Conservation (phyloP, 352 stramenopile genomes). For the Pythium folliculosum region DNA sequence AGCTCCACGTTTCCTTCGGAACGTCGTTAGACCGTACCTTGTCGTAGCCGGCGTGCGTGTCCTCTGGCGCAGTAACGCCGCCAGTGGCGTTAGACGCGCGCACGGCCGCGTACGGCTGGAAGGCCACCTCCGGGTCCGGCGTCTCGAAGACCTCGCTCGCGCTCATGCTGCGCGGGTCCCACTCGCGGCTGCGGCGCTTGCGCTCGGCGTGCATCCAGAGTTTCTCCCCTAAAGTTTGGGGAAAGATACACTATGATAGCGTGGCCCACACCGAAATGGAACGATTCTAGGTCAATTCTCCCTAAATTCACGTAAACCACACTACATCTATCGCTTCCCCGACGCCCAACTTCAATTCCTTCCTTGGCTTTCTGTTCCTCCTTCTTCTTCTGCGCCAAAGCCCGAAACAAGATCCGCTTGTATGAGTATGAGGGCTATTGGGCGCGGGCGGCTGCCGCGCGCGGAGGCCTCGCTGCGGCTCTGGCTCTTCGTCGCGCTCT, state of each 20-base stretch:
- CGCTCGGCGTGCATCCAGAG: background rate
- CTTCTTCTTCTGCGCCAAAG: too few relatives aligned
- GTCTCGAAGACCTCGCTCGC: slow-evolving; percentile 73
- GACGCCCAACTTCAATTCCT: slow-evolving; percentile 4
- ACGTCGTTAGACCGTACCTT: too few relatives aligned
- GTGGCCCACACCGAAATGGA: background rate
- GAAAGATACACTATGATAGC: background rate
- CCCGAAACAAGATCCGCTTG: too few relatives aligned
- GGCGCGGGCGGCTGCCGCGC: too few relatives aligned
- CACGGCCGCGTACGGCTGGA: slow-evolving; percentile 60
- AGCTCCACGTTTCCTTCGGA: too few relatives aligned
- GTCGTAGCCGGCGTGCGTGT: slow-evolving; percentile 51
- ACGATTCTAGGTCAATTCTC: too few relatives aligned
- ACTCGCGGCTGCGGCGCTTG: slow-evolving; percentile 30
- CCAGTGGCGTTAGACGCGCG: slow-evolving; percentile 23
- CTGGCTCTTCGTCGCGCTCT: slow-evolving; percentile 21
- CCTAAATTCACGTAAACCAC: too few relatives aligned
- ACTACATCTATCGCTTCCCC: background rate
- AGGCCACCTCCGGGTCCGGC: slow-evolving; percentile 59
- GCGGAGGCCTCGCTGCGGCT: slow-evolving; percentile 27
- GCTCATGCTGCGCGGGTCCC: slow-evolving; percentile 46
- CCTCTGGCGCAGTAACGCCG: slow-evolving; percentile 30
- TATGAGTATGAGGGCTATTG: too few relatives aligned
- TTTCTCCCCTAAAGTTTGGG: background rate
- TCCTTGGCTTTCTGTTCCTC: too few relatives aligned